Evolutionary conservation across 305 asterid genomes (phyloP), one percentile per base, ranked within the genome.

Genomic region (Fraxinus albicans): DNA sequence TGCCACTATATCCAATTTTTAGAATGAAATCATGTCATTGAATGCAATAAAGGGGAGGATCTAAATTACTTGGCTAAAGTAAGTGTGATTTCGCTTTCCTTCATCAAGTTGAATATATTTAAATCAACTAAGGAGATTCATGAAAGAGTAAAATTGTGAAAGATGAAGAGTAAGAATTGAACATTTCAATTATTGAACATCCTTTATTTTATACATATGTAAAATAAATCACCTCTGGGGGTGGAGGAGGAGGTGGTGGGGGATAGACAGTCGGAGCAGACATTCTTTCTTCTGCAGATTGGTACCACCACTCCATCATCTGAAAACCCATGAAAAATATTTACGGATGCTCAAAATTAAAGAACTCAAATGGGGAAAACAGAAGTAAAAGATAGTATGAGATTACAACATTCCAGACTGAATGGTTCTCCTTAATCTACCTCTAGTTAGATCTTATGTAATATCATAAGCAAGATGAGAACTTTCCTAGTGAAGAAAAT

Each of bases 301-400:
- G 99, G 90, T 96, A 96, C 99, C 99, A 96, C 99, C 98, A 96
- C 83, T 96, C 99, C 99, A 95, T 96, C 99, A 96, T 96, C 99
- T 96, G 86, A 33, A 60, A 15, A 58, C 73, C 47, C 73, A 79
- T 23, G 15, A 58, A 6, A 29, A 19, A 31, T 31, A 73, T 70
- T 33, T 27, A 27, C 35, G 9, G 53, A 25, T 23, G 60, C 31
- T 8, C 35, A 55, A 80, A 58, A 27, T 78, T 76, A 78, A 76
- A 67, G 72, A 17, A 34, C 58, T 63, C 47, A 78, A 25, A 9
- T 63, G 75, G 65, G 42, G 73, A 58, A 72, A n/a, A 10, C 29
- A 33, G 10, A 81, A 47, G 77, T 76, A 76, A 77, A 78, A 58
- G 73, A 67, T 73, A 34, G 15, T 73, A 73, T 15, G 77, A 72